These are phyloP conservation scores for Dinochytrium kinnereticum DNA, from an alignment of 371 early-diverging fungal genomes.

Conservation along the genomic window DNA sequence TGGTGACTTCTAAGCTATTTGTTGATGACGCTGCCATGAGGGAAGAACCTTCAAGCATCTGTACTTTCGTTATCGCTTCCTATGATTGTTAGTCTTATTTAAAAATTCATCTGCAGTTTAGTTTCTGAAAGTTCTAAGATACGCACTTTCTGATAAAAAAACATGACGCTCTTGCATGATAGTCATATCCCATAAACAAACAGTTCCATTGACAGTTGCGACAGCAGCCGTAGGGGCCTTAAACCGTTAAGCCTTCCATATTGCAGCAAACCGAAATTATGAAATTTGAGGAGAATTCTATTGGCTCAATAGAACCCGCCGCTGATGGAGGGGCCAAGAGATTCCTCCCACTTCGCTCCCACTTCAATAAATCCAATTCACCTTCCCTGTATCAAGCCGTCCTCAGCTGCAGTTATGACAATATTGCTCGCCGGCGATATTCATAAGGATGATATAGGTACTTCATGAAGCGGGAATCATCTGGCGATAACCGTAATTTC, in stretches of 20 bases:
- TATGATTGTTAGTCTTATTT: too few species aligned
- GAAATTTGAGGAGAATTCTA: conserved; percentile 70
- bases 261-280: background rate
- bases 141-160: conserved; percentile 67
- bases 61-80: conserved; percentile 83
- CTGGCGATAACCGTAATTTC: conserved; percentile 58
- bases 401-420: conserved; percentile 82
- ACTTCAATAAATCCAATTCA: too few species aligned
- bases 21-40: conserved; percentile 73
- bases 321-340: conserved; percentile 70
- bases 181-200: conserved; percentile 86
- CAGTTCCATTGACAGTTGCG: conserved; percentile 85
- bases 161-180: conserved; percentile 74
- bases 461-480: conserved; percentile 86
- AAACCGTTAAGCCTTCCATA: conserved; percentile 1
- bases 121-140: too few species aligned
- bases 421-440: too few species aligned
- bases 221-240: conserved; percentile 79
- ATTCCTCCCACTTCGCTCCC: too few species aligned
- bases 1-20: conserved; percentile 77
- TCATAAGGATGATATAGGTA: too few species aligned
- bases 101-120: background rate
- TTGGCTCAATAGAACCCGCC: conserved; percentile 75
- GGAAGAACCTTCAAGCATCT: conserved; percentile 72
- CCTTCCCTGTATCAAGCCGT: conserved; percentile 74